phyloP scores from a whole-genome alignment of 768 basidiomycete genomes.

The Podaxis sp. region DNA sequence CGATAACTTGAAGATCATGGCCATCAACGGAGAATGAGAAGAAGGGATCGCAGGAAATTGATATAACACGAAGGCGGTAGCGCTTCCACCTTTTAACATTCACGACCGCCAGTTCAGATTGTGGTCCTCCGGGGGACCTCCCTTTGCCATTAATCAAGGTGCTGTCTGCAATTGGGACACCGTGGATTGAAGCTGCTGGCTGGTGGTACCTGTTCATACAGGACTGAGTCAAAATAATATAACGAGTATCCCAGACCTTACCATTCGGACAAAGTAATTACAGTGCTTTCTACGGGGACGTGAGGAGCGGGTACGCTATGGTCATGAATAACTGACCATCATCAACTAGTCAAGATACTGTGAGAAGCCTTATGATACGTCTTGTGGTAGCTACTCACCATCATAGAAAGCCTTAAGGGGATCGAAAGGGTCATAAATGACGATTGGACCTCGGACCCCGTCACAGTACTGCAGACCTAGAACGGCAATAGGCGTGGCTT shows the following conservation, averaged over 20 bases:
- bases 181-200: conserved; percentile 12
- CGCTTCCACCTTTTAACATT: conserved; percentile 33
- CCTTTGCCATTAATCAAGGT: conserved; percentile 46
- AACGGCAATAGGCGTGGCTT: neutral
- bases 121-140: conserved; percentile 32
- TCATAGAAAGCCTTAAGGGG: conserved; percentile 28
- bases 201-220: conserved; percentile 23
- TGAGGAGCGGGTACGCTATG: neutral
- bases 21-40: conserved; percentile 35
- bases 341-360: conserved; percentile 10
- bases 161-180: conserved; percentile 19
- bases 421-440: conserved; percentile 35
- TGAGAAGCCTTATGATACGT: neutral
- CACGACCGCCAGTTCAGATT: conserved; percentile 28
- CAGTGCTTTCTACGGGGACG: conserved; percentile 30
- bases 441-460: conserved; percentile 32
- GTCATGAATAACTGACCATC: conserved; percentile 4
- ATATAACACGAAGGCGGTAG: conserved; percentile 49
- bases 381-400: conserved; percentile 7
- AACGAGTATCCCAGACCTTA: conserved; percentile 9
- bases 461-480: conserved; percentile 45
- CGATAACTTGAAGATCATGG: conserved; percentile 35
- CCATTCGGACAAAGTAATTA: conserved; percentile 40
- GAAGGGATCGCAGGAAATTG: conserved; percentile 39
- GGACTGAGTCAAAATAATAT: neutral